Base-by-base conservation (phyloP, 2,329 filamentous ascomycete genomes). In the Stemphylium beticola region DNA sequence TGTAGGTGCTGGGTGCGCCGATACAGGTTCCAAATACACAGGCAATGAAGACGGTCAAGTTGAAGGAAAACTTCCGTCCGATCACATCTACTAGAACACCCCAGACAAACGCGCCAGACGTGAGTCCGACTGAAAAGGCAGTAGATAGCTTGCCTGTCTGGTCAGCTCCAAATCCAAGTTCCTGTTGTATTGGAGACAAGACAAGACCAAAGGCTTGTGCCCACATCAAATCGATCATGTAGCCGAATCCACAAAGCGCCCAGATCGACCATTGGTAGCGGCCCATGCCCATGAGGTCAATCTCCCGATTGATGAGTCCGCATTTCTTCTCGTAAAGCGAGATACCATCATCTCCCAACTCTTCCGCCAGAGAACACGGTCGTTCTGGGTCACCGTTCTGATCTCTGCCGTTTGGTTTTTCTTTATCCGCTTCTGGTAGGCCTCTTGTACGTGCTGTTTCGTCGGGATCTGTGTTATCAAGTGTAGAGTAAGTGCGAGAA, bases 201-300 rank as follows among this genome's bases (percentile, higher is more conserved):
- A 84, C 78, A 1, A 86, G 76, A 10, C 82, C 82, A 61, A 86
- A 84, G 0, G 81, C 83, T 58, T 85, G 83, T 3, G 83, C 82
- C 82, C 83, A 86, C 41, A 84, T 74, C 20, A 85, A 69, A 59
- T 86, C 84, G 33, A 86, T 75, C 36, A 84, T 69, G 62, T 84
- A 84, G 1, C 82, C 82, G 32, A 83, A 81, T 32, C 82, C 82
- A 57, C 82, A 84, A 0, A 84, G 69, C 3, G 69, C 62, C 81
- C 81, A 84, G 41, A 81, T 73, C 58, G 75, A 81, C 80, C 80
- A 83, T 60, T 84, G 81, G 55, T 83, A 84, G 48, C 69, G 72
- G 3, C 81, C 82, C 79, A 84, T 82, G 34, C 82, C 82, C 57
- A 82, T 79, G 33, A 66, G 58, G 50, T 84, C 80, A 53, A 84